phyloP scores from a whole-genome alignment of 129 eudicot genomes.

The Centella asiatica region DNA sequence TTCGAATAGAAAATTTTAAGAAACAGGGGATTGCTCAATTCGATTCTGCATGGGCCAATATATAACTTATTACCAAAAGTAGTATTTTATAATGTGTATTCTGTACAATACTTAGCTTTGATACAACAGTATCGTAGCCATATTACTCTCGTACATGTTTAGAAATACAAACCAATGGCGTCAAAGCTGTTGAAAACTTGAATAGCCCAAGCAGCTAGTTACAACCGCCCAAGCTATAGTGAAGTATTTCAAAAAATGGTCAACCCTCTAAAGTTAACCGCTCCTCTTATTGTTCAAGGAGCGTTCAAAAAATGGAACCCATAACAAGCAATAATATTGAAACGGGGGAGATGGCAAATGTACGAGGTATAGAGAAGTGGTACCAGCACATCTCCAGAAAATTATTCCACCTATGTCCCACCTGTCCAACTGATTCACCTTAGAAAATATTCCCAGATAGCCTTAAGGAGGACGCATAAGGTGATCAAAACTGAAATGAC shows the following conservation, averaged over 20 bases:
- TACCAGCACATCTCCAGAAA: background rate
- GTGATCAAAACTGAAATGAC: slow-evolving; percentile 13
- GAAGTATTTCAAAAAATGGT: slow-evolving; percentile 8
- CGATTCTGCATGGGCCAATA: too few species aligned
- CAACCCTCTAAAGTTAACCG: slow-evolving; percentile 1
- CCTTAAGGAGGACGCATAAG: background rate
- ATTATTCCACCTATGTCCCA: slow-evolving; percentile 6
- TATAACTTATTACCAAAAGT: too few species aligned
- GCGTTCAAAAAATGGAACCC: slow-evolving; percentile 22
- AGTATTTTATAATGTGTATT: too few species aligned
- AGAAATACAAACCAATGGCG: too few species aligned
- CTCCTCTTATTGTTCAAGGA: slow-evolving; percentile 19
- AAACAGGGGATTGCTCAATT: too few species aligned
- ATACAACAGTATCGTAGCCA: background rate
- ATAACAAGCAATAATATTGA: slow-evolving; percentile 13
- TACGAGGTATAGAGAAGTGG: background rate
- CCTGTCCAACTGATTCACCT: background rate
- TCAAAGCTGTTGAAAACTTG: background rate
- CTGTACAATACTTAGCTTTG: background rate
- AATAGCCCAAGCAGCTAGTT: background rate
- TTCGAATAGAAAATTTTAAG: too few species aligned
- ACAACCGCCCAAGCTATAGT: slow-evolving; percentile 1
- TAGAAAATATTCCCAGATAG: background rate
- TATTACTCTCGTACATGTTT: too few species aligned
- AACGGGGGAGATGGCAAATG: background rate